These are phyloP conservation scores for Exophiala phaeomuriformis DNA, from an alignment of 2,329 filamentous ascomycete species.

Conservation along the genomic window DNA sequence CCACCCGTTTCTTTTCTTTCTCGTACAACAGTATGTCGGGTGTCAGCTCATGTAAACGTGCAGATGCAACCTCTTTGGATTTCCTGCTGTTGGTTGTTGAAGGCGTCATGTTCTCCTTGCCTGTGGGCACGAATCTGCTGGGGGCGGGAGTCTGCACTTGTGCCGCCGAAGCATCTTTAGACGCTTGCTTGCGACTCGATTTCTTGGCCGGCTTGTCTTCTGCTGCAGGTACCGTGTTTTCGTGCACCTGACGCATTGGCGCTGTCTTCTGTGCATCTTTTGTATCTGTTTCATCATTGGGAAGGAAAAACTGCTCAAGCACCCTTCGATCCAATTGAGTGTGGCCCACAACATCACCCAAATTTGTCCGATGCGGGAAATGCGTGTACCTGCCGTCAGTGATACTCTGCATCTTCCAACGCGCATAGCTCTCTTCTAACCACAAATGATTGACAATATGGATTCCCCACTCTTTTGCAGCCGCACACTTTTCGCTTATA, in stretches of 20 bases:
- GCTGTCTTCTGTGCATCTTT: constrained; percentile 16
- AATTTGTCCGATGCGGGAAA: constrained; percentile 82
- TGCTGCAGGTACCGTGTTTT: constrained; percentile 27
- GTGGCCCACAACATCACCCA: constrained; percentile 87
- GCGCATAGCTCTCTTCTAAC: constrained; percentile 95
- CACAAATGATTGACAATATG: constrained; percentile 89
- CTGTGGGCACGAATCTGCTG: constrained; percentile 47
- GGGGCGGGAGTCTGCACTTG: constrained; percentile 48
- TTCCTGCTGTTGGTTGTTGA: constrained; percentile 69
- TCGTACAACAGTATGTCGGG: constrained; percentile 85
- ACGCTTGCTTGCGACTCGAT: constrained; percentile 7
- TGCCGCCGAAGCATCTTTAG: constrained; percentile 14
- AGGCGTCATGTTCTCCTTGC: constrained; percentile 80
- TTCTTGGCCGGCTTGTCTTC: constrained; percentile 15
- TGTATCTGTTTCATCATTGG: constrained; percentile 30
- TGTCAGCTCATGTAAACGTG: constrained; percentile 66
- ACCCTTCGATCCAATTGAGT: constrained; percentile 69
- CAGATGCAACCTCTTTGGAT: constrained; percentile 78
- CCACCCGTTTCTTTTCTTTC: constrained; percentile 80
- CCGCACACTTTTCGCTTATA: constrained; percentile 85
- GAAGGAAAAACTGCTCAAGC: constrained; percentile 62
- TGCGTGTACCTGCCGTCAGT: constrained; percentile 71
- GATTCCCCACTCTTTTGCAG: constrained; percentile 86
- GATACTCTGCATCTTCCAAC: constrained; percentile 67
- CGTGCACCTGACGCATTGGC: constrained; percentile 34